Base-by-base conservation (phyloP, 192 early-diverging fungal species). In the Jimgerdemannia lactiflua region DNA sequence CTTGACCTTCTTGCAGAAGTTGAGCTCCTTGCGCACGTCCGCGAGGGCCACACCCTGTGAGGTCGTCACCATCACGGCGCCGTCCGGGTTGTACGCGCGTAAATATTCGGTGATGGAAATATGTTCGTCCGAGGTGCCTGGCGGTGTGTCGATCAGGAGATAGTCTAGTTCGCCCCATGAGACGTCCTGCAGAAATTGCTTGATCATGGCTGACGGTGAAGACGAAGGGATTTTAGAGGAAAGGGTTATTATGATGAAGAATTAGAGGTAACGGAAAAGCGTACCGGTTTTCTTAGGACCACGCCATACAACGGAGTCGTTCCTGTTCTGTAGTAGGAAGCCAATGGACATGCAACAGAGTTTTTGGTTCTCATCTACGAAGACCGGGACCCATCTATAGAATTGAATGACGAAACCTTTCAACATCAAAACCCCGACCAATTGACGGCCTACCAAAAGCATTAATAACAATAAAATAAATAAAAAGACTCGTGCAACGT, bases 1-100 rank as follows among this genome's bases (percentile, higher is more conserved):
- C 54, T 91, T 91, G 70, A 96, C 95, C 77, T 98, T 97, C 42
- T 84, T 79, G 82, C 98, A 99, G 79, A 99, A 99, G 82, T 92
- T 95, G 74, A 98, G 90, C 83, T 99, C 98, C 84, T 97, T 98
- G 69, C 96, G 89, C n/a, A 99, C 98, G 85, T 99, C 98, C 41
- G 91, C 83, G 70, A 94, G 71, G 0, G 92, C 89, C 0, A 95
- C 91, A 65, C 94, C 95, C 80, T 97, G 96, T n/a, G 96, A 96
- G 11, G 97, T 99, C 4, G 96, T 97, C 10, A 99, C 90, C 10
- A 99, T 72, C 43, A 99, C 88, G 4, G 97, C 96, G 4, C 97
- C 97, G 43, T 91, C 92, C 43, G 95, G 92, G 2, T 91, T 90
- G 69, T 84, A 87, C 11, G 90, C 88, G 42, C 90, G 85, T 39